phyloP scores from a whole-genome alignment of 805 yeast species.

The Hanseniaspora osmophila region DNA sequence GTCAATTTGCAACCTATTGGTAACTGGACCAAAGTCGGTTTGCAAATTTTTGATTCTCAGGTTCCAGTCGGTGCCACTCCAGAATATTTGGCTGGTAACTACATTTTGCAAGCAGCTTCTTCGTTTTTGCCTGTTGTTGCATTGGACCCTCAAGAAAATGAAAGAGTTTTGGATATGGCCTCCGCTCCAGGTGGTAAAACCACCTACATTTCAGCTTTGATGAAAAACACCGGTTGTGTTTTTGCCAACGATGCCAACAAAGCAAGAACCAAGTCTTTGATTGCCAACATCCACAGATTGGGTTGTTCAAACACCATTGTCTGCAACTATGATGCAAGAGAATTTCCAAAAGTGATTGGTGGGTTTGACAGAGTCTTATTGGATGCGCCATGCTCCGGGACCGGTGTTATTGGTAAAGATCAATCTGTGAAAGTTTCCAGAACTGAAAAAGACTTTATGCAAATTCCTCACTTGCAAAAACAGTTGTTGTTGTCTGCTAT shows the following conservation, averaged over 20 bases:
- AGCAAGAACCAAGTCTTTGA: conserved; percentile 87
- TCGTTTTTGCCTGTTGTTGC: conserved; percentile 98
- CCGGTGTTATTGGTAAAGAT: conserved; percentile 97
- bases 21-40: conserved; percentile 94
- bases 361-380: conserved; percentile 90
- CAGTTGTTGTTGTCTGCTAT: conserved; percentile 88
- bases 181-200: conserved; percentile 99
- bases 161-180: conserved; percentile 94
- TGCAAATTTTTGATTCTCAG: conserved; percentile 93
- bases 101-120: conserved; percentile 95
- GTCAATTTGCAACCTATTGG: conserved; percentile 96
- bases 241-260: conserved; percentile 96
- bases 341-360: conserved; percentile 94
- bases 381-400: conserved; percentile 99
- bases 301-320: conserved; percentile 95
- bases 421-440: conserved; percentile 85
- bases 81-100: conserved; percentile 94
- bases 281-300: conserved; percentile 92
- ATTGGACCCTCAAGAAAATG: conserved; percentile 90
- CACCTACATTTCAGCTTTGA: conserved; percentile 83
- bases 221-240: conserved; percentile 95
- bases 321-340: conserved; percentile 95
- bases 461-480: conserved; percentile 91
- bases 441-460: conserved; percentile 91
- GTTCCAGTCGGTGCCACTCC: conserved; percentile 99